Evolutionary conservation across 2,329 filamentous ascomycete genomes (phyloP).

Genomic region (Parasarocladium wereldwijsianum): DNA sequence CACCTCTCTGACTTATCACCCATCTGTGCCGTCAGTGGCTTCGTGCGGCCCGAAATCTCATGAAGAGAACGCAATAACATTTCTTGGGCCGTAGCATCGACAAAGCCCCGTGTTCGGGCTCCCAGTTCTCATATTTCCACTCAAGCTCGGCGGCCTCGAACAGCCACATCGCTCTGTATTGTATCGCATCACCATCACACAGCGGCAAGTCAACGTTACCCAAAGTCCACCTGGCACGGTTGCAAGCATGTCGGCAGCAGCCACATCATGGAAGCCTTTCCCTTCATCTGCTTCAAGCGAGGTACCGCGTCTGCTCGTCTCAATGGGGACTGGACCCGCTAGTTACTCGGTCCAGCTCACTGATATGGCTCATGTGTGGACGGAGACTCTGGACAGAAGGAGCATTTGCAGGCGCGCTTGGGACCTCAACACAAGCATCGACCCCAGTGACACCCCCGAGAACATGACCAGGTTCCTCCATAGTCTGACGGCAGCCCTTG

Average conservation of each 20-base stretch:
- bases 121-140: no score
- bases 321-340: constrained; percentile 34
- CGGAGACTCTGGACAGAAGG: constrained; percentile 45
- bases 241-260: constrained; percentile 1
- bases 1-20: no score
- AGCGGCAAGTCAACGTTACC: no score
- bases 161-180: no score
- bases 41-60: no score
- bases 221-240: no score
- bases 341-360: constrained; percentile 55
- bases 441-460: constrained; percentile 52
- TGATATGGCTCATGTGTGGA: constrained; percentile 62
- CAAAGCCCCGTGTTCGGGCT: no score
- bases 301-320: constrained; percentile 49
- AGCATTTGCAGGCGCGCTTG: constrained; percentile 48
- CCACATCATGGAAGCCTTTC: constrained; percentile 31
- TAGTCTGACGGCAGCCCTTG: constrained; percentile 41
- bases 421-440: constrained; percentile 53
- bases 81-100: no score
- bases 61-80: no score
- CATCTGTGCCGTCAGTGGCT: no score
- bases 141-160: no score
- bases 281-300: constrained; percentile 23
- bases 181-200: no score
- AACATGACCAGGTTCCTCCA: constrained; percentile 55